Conservation (phyloP, 192 early-diverging fungal genomes). For the Powellomyces hirtus region DNA sequence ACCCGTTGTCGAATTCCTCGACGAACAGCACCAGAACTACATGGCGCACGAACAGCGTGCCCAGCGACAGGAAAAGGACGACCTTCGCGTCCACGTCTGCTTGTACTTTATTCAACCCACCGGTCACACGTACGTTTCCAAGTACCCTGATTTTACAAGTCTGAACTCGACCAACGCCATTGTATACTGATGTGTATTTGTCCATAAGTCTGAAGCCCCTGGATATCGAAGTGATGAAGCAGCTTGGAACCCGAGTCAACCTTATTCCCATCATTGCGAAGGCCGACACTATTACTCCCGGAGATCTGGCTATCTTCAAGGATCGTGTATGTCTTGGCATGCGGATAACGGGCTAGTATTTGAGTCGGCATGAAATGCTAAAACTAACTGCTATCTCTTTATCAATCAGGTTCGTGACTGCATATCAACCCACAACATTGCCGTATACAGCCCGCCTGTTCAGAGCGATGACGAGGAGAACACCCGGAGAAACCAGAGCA, state of each 20-base stretch:
- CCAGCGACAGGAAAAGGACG: conserved; percentile 80
- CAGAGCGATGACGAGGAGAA: conserved; percentile 80
- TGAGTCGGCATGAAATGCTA: too few species aligned
- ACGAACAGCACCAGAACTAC: conserved; percentile 95
- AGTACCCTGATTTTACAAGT: not conserved
- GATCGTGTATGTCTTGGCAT: conserved; percentile 83
- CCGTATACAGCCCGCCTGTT: conserved; percentile 83
- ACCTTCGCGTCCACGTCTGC: conserved; percentile 96
- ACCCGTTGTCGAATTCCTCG: conserved; percentile 96
- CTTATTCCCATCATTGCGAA: conserved; percentile 98
- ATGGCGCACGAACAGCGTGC: conserved; percentile 91
- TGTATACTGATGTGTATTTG: conserved; percentile 10
- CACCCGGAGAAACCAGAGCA: conserved; percentile 76
- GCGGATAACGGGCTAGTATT: not conserved
- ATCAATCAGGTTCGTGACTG: conserved; percentile 84
- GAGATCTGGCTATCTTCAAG: conserved; percentile 90
- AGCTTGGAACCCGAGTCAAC: conserved; percentile 91
- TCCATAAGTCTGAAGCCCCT: conserved; percentile 71
- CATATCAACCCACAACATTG: conserved; percentile 87
- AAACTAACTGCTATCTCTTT: too few species aligned
- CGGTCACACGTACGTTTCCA: conserved; percentile 77
- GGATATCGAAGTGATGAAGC: conserved; percentile 98
- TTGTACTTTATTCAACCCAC: conserved; percentile 98
- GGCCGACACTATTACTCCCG: conserved; percentile 94
- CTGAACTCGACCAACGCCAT: not conserved